A percentile compares a stretch with the other conserved stretches of the same genome.
phyloP scores from a whole-genome alignment of 1,284 basidiomycete genomes.

The Ceratobasidium sp. region DNA sequence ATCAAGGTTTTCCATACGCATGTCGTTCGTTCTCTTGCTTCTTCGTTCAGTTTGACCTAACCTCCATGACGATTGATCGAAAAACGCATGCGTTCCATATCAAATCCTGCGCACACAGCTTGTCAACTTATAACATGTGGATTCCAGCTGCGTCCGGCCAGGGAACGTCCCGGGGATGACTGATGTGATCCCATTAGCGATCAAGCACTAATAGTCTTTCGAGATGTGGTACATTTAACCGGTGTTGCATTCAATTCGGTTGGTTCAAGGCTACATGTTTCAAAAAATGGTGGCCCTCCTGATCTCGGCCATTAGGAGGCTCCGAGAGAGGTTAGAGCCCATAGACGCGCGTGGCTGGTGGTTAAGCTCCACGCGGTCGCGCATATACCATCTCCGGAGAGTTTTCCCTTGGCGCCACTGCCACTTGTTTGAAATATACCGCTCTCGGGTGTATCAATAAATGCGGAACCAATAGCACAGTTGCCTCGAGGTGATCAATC shows the following conservation, averaged over 20 bases:
- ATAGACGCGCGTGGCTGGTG: not conserved
- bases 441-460: not conserved
- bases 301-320: not conserved
- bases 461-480: not conserved
- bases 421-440: not conserved
- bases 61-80: not conserved
- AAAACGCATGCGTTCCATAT: not conserved
- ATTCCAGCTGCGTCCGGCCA: too few species aligned
- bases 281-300: not conserved
- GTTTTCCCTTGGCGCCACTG: not conserved
- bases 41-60: not conserved
- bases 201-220: too few species aligned
- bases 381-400: not conserved
- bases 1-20: not conserved
- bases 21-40: not conserved
- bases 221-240: not conserved
- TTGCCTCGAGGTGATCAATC: not conserved
- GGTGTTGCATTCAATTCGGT: not conserved
- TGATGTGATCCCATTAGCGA: too few species aligned
- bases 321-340: not conserved
- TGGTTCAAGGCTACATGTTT: not conserved
- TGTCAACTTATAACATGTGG: not conserved
- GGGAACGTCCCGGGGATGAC: too few species aligned
- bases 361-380: not conserved
- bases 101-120: not conserved